A percentile compares a stretch with the other conserved stretches of the same genome.
Evolutionary conservation across 2,329 filamentous ascomycete species (phyloP).

Genomic region (Helotiales sp.): DNA sequence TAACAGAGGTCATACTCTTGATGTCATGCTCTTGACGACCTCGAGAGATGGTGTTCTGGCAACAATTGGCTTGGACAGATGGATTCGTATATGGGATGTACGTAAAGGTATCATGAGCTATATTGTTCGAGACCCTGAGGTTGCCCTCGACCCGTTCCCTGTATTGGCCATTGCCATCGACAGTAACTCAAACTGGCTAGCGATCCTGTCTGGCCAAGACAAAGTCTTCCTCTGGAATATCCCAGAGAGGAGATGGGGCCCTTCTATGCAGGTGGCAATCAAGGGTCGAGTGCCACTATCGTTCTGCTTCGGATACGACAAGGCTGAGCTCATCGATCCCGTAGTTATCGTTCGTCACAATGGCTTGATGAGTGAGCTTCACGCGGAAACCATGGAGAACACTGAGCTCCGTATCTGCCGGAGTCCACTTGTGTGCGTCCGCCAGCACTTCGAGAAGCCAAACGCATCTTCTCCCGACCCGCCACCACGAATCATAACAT

Average conservation of each 20-base stretch:
- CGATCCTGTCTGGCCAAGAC: conserved; percentile 59
- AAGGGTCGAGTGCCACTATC: conserved; percentile 59
- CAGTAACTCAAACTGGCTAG: conserved; percentile 63
- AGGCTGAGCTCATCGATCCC: conserved; percentile 40
- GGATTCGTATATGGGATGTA: conserved; percentile 66
- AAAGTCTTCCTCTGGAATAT: conserved; percentile 66
- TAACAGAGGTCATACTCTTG: conserved; percentile 63
- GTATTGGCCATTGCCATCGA: conserved; percentile 66
- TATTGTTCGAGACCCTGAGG: conserved; percentile 36
- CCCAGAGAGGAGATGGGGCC: conserved; percentile 54
- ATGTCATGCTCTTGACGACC: conserved; percentile 64
- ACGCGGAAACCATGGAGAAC: conserved; percentile 43
- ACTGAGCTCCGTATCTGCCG: conserved; percentile 51
- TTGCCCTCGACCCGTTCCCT: conserved; percentile 51
- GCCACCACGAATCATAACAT: conserved; percentile 44
- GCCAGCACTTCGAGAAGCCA: conserved; percentile 40
- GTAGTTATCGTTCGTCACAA: conserved; percentile 64
- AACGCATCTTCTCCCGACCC: conserved; percentile 19
- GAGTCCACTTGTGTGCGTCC: conserved; percentile 45
- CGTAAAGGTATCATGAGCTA: conserved; percentile 41
- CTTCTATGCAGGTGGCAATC: conserved; percentile 54
- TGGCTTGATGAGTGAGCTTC: conserved; percentile 61
- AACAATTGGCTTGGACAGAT: conserved; percentile 69
- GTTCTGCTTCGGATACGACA: conserved; percentile 60
- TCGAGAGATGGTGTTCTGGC: conserved; percentile 65